Percentiles rank a stretch among this genome's conserved stretches.
phyloP scores from a whole-genome alignment of 768 basidiomycete species.

The Boletus vinaceobasis region DNA sequence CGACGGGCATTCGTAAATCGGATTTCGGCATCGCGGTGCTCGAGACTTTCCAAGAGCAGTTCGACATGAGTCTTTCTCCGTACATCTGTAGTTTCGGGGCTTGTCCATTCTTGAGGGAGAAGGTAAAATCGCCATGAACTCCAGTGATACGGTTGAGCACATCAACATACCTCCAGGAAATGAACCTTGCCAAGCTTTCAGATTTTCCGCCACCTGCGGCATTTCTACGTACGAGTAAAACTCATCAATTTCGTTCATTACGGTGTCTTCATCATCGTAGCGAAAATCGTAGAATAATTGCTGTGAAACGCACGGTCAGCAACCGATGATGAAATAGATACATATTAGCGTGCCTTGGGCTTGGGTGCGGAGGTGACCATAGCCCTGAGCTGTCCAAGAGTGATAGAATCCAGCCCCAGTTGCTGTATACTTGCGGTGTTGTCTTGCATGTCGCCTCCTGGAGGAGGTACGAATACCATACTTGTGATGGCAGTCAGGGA shows the following conservation, averaged over 20 bases:
- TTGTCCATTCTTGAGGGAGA: slow-evolving; percentile 68
- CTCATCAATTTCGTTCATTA: slow-evolving; percentile 95
- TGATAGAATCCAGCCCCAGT: slow-evolving; percentile 66
- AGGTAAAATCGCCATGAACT: background rate
- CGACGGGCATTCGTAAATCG: slow-evolving; percentile 85
- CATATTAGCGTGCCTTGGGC: slow-evolving; percentile 56
- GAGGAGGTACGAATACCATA: slow-evolving; percentile 35
- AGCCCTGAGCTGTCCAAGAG: slow-evolving; percentile 74
- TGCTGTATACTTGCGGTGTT: slow-evolving; percentile 31
- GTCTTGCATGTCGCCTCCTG: slow-evolving; percentile 32
- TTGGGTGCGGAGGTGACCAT: slow-evolving; percentile 68
- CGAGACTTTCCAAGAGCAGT: slow-evolving; percentile 79
- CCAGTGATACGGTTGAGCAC: background rate
- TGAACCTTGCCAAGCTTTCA: slow-evolving; percentile 84
- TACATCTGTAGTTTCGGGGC: slow-evolving; percentile 45
- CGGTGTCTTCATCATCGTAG: slow-evolving; percentile 94
- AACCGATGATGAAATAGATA: slow-evolving; percentile 7
- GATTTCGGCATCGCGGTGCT: slow-evolving; percentile 80
- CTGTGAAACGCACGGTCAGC: slow-evolving; percentile 40
- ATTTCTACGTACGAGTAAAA: slow-evolving; percentile 98
- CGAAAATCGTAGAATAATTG: slow-evolving; percentile 88
- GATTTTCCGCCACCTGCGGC: slow-evolving; percentile 82
- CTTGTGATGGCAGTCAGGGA: slow-evolving; percentile 10
- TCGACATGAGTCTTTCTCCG: slow-evolving; percentile 74
- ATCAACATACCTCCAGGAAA: slow-evolving; percentile 63